phyloP scores from a whole-genome alignment of 148 eudicot species.

The Cornus florida region DNA sequence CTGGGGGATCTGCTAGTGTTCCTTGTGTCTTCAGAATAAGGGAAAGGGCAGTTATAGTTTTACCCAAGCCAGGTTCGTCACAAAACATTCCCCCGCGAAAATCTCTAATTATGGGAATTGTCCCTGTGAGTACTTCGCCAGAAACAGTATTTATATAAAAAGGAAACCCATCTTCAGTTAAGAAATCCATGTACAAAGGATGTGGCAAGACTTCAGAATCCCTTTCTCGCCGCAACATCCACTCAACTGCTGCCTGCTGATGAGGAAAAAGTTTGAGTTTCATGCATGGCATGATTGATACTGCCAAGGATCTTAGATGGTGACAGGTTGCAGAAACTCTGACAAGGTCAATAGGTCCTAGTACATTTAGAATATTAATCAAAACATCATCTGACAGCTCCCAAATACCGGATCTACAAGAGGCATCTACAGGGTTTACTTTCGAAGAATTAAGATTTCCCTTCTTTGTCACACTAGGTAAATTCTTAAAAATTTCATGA shows the following conservation, averaged over 20 bases:
- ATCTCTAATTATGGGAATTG: conserved; percentile 60
- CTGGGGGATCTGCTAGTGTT: conserved; percentile 75
- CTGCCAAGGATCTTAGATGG: conserved; percentile 69
- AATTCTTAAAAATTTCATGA: conserved; percentile 77
- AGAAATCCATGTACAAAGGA: conserved; percentile 64
- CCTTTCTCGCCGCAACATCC: conserved; percentile 96
- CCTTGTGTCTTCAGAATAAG: conserved; percentile 93
- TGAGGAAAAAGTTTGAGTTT: conserved; percentile 90
- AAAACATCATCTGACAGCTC: conserved; percentile 67
- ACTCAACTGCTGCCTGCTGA: conserved; percentile 97
- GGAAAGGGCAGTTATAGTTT: conserved; percentile 91
- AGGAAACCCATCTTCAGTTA: conserved; percentile 67
- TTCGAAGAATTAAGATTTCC: conserved; percentile 41
- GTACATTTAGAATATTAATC: conserved; percentile 49
- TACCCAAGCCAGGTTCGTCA: conserved; percentile 99
- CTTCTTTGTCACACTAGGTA: conserved; percentile 59
- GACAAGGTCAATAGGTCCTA: conserved; percentile 66
- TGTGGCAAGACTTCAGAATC: conserved; percentile 49
- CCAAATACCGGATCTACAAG: conserved; percentile 57
- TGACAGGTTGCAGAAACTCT: conserved; percentile 79
- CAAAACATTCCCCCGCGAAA: conserved; percentile 95
- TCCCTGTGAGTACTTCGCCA: conserved; percentile 62
- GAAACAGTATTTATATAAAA: conserved; percentile 66
- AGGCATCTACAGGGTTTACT: conserved; percentile 43
- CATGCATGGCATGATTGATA: conserved; percentile 83